A percentile compares a stretch with the other conserved stretches of the same genome.
Conservation (phyloP, 1,284 basidiomycete genomes). For the Vanrija sp. region DNA sequence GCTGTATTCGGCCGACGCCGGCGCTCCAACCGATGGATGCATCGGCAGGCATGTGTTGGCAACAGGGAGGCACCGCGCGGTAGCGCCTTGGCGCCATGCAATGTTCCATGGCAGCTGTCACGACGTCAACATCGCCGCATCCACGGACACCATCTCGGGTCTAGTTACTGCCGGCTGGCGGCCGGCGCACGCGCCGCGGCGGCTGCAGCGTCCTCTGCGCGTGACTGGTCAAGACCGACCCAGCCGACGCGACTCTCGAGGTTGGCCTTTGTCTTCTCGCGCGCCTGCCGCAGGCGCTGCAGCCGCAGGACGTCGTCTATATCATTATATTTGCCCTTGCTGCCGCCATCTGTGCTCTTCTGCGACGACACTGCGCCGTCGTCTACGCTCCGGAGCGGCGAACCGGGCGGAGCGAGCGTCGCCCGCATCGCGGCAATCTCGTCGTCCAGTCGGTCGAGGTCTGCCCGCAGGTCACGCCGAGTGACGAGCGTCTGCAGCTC, state of each 20-base stretch:
- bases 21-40: too few relatives aligned
- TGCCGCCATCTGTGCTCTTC: neutral
- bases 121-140: too few relatives aligned
- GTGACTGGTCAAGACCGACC: conserved; percentile 14
- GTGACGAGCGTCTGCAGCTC: conserved; percentile 24
- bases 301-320: conserved; percentile 33
- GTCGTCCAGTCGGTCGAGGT: conserved; percentile 32
- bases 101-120: too few relatives aligned
- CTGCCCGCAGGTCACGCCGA: conserved; percentile 31
- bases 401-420: conserved; percentile 9
- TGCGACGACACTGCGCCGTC: neutral
- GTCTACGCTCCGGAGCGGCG: neutral
- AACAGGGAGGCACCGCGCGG: too few relatives aligned
- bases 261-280: conserved; percentile 32
- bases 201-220: neutral
- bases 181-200: too few relatives aligned
- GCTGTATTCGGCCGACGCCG: too few relatives aligned
- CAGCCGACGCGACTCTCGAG: conserved; percentile 30
- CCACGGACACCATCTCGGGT: too few relatives aligned
- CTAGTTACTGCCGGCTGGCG: too few relatives aligned
- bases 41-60: too few relatives aligned
- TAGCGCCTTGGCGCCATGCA: too few relatives aligned
- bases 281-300: conserved; percentile 37
- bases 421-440: conserved; percentile 33
- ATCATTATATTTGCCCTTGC: conserved; percentile 22